Evolutionary conservation across 2,329 filamentous ascomycete species (phyloP).

Genomic region (Claviceps pazoutovae): DNA sequence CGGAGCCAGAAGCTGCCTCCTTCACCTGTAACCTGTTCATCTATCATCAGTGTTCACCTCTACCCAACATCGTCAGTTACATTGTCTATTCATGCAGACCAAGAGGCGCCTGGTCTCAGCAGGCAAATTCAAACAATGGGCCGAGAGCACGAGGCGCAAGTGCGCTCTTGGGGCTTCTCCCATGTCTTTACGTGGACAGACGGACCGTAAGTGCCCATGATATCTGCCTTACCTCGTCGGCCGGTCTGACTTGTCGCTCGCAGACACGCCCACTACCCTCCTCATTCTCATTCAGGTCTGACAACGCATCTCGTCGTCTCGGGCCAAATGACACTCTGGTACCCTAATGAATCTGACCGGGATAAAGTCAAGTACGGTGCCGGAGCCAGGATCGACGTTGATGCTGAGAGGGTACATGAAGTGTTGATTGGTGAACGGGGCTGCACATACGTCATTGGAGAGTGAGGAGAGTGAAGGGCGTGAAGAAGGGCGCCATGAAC

Average conservation of each 20-base stretch:
- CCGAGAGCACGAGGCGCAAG: constrained; percentile 37
- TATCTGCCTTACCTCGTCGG: background rate
- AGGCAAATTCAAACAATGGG: constrained; percentile 11
- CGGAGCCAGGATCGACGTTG: constrained; percentile 52
- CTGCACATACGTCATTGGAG: constrained; percentile 54
- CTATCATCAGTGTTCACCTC: too few species aligned
- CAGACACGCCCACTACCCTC: constrained; percentile 54
- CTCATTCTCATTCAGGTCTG: constrained; percentile 48
- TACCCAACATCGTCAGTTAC: too few species aligned
- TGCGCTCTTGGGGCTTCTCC: constrained; percentile 54
- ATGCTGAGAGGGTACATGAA: constrained; percentile 49
- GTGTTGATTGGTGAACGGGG: constrained; percentile 54
- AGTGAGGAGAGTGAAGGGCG: constrained; percentile 29
- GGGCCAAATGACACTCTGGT: constrained; percentile 52
- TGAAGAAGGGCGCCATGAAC: too few species aligned
- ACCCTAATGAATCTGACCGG: constrained; percentile 42
- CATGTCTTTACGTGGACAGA: constrained; percentile 63
- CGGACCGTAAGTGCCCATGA: constrained; percentile 38
- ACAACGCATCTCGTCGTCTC: constrained; percentile 57
- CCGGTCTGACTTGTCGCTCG: background rate
- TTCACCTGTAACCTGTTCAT: too few species aligned
- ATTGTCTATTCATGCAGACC: too few species aligned
- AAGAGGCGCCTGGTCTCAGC: background rate
- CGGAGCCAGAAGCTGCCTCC: too few species aligned
- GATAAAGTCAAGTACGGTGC: constrained; percentile 44